phyloP scores from a whole-genome alignment of 345 rosid genomes.

The Hevea brasiliensis region DNA sequence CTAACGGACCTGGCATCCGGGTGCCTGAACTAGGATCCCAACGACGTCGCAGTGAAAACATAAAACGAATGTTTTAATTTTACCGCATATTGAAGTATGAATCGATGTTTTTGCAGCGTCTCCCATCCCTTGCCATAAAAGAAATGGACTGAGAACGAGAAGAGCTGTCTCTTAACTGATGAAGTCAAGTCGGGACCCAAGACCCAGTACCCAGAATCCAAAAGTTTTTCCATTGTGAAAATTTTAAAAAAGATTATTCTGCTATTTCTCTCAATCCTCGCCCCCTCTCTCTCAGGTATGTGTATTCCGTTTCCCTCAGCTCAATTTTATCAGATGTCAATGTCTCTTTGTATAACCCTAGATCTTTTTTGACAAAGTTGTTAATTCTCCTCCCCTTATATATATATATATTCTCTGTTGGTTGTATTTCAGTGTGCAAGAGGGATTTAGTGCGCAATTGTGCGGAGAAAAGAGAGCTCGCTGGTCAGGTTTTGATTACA shows the following conservation, averaged over 20 bases:
- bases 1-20: too few relatives aligned
- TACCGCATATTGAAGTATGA: too few relatives aligned
- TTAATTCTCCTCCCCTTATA: constrained; percentile 14
- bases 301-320: constrained; percentile 12
- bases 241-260: background rate
- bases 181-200: background rate
- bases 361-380: constrained; percentile 18
- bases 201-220: constrained; percentile 22
- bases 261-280: constrained; percentile 23
- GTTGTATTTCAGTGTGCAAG: constrained; percentile 13
- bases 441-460: constrained; percentile 24
- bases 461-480: constrained; percentile 21
- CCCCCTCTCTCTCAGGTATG: constrained; percentile 29
- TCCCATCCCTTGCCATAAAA: too few relatives aligned
- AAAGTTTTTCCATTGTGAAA: constrained; percentile 17
- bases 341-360: constrained; percentile 22
- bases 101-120: too few relatives aligned
- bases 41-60: too few relatives aligned
- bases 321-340: background rate
- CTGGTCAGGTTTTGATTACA: constrained; percentile 22
- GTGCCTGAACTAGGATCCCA: too few relatives aligned
- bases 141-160: background rate
- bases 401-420: constrained; percentile 15
- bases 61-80: too few relatives aligned
- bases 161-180: background rate